Evolutionary conservation across 192 early-diverging fungal genomes (phyloP).

Genomic region (Powellomyces hirtus): DNA sequence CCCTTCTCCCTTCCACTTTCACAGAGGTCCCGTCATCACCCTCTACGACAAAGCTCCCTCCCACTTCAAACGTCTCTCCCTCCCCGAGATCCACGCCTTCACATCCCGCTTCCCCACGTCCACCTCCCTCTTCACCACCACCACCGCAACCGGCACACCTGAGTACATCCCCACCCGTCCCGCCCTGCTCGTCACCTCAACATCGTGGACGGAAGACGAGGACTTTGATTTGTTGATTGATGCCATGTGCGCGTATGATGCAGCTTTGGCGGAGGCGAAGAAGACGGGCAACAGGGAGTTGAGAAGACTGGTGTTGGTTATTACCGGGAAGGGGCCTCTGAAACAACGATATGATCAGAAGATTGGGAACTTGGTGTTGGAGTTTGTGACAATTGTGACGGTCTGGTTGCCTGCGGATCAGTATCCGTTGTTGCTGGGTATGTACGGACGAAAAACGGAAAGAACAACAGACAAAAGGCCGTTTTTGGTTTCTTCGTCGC

Average conservation of each 20-base stretch:
- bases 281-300: not conserved
- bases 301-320: conserved; percentile 68
- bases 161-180: conserved; percentile 64
- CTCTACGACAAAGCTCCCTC: conserved; percentile 81
- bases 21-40: conserved; percentile 66
- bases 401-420: conserved; percentile 78
- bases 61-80: conserved; percentile 67
- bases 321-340: conserved; percentile 90
- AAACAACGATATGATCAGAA: conserved; percentile 67
- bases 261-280: conserved; percentile 48
- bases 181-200: conserved; percentile 80
- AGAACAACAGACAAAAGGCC: not conserved
- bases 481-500: not conserved
- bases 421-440: conserved; percentile 83
- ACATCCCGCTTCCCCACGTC: not conserved
- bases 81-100: conserved; percentile 65
- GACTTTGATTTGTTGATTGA: conserved; percentile 83
- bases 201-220: conserved; percentile 95
- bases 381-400: conserved; percentile 66
- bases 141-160: conserved; percentile 64
- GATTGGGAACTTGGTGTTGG: conserved; percentile 52
- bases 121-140: conserved; percentile 46
- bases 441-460: not conserved
- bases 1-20: not conserved
- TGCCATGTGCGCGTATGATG: conserved; percentile 51